Conservation (phyloP, 2,329 filamentous ascomycete genomes). For the Ceratocystis smalleyi region DNA sequence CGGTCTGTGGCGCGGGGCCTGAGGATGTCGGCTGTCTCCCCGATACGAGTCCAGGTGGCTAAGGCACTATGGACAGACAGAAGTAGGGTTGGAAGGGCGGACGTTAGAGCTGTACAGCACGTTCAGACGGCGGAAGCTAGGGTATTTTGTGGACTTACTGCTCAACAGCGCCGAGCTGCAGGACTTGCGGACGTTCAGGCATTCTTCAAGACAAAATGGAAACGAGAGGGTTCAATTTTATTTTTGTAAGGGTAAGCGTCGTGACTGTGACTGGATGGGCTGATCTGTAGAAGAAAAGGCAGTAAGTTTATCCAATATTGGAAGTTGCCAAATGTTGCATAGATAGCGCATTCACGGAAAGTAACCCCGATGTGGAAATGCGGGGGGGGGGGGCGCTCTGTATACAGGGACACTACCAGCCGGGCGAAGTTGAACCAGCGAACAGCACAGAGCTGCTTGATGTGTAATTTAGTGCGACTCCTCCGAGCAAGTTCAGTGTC, state of each 20-base stretch:
- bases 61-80: slow-evolving; percentile 38
- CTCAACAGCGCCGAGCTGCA: slow-evolving; percentile 27
- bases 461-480: too few relatives aligned
- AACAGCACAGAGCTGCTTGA: too few relatives aligned
- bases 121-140: background rate
- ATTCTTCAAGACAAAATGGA: slow-evolving; percentile 11
- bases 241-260: background rate
- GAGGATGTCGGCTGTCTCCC: slow-evolving; percentile 48
- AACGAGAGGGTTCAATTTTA: slow-evolving; percentile 14
- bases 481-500: too few relatives aligned
- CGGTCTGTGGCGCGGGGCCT: slow-evolving; percentile 45
- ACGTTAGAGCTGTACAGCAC: background rate
- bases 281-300: background rate
- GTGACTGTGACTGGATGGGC: background rate
- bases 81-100: background rate
- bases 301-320: background rate
- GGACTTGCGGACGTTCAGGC: slow-evolving; percentile 23
- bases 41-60: slow-evolving; percentile 46
- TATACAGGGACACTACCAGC: too few relatives aligned
- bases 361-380: too few relatives aligned
- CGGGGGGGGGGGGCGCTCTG: too few relatives aligned
- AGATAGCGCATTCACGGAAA: too few relatives aligned
- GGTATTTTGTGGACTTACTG: slow-evolving; percentile 23
- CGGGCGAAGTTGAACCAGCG: too few relatives aligned
- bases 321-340: too few relatives aligned